A percentile compares a stretch with the other conserved stretches of the same genome.
Evolutionary conservation across 306 rosid species (phyloP).

Genomic region (Vachellia pachyceras): DNA sequence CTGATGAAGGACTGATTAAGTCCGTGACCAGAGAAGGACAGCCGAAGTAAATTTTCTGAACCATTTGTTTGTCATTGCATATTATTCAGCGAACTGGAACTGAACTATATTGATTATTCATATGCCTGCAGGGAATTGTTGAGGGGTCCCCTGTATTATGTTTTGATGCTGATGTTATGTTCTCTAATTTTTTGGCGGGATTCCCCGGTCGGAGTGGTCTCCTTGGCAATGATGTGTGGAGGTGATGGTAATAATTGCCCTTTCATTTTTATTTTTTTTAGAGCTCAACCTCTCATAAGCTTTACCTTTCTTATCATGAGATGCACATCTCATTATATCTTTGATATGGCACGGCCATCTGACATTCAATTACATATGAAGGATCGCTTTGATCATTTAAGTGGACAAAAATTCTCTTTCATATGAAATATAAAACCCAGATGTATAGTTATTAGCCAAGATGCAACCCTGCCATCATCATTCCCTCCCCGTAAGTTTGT

Average conservation of each 20-base stretch:
- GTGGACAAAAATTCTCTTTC: neutral
- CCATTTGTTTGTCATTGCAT: slow-evolving; percentile 31
- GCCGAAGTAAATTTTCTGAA: slow-evolving; percentile 57
- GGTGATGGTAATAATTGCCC: slow-evolving; percentile 72
- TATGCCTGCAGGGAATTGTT: slow-evolving; percentile 81
- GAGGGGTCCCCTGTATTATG: slow-evolving; percentile 87
- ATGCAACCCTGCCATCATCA: neutral
- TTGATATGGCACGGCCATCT: neutral
- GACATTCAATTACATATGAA: neutral
- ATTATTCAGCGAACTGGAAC: slow-evolving; percentile 4
- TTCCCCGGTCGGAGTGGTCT: slow-evolving; percentile 78
- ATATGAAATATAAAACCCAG: neutral
- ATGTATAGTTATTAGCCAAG: neutral
- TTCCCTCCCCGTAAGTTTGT: neutral
- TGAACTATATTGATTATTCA: slow-evolving; percentile 20
- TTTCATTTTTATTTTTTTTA: neutral
- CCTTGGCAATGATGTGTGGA: slow-evolving; percentile 93
- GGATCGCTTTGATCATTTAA: neutral
- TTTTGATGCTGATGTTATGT: slow-evolving; percentile 60
- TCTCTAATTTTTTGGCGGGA: slow-evolving; percentile 86
- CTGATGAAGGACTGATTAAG: slow-evolving; percentile 74
- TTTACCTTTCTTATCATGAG: neutral
- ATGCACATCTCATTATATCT: neutral
- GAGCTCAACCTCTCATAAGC: neutral
- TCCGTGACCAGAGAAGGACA: slow-evolving; percentile 88